Conservation (phyloP, 2,329 filamentous ascomycete genomes). For the Colletotrichum euphorbiae region DNA sequence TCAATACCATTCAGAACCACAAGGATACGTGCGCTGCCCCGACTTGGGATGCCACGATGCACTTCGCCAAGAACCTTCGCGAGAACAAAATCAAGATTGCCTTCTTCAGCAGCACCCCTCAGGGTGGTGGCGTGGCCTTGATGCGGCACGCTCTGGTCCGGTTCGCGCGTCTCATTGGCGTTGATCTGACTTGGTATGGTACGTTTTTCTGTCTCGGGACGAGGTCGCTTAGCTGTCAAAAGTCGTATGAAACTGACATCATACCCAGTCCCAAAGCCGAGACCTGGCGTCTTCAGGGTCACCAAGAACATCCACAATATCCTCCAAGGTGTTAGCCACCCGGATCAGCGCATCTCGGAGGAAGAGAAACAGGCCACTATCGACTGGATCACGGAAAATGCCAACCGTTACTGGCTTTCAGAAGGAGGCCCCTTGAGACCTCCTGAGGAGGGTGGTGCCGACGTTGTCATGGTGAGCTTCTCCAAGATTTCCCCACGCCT, state of each 20-base stretch:
- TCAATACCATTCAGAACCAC: slow-evolving; percentile 69
- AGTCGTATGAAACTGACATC: slow-evolving; percentile 36
- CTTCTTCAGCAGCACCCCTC: slow-evolving; percentile 84
- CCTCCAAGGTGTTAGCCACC: slow-evolving; percentile 79
- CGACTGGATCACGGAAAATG: slow-evolving; percentile 80
- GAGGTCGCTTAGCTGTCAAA: neutral
- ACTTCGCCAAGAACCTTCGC: slow-evolving; percentile 73
- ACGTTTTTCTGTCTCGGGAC: slow-evolving; percentile 44
- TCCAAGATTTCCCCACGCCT: neutral
- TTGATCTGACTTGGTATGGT: slow-evolving; percentile 80
- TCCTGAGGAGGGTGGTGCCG: slow-evolving; percentile 76
- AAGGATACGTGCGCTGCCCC: slow-evolving; percentile 67
- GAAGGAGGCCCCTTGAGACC: slow-evolving; percentile 74
- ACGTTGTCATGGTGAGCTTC: slow-evolving; percentile 72
- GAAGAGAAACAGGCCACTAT: slow-evolving; percentile 73
- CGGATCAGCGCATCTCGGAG: slow-evolving; percentile 71
- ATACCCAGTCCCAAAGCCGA: slow-evolving; percentile 76
- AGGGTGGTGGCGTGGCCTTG: slow-evolving; percentile 84
- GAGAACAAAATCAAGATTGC: slow-evolving; percentile 74
- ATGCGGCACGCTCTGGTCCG: slow-evolving; percentile 85
- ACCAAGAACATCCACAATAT: slow-evolving; percentile 93
- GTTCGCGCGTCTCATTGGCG: slow-evolving; percentile 73
- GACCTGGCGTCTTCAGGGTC: slow-evolving; percentile 82
- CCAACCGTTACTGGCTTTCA: slow-evolving; percentile 78
- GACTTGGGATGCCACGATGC: slow-evolving; percentile 75